Conservation (phyloP, 2,329 filamentous ascomycete species). For the Botrytis porri region DNA sequence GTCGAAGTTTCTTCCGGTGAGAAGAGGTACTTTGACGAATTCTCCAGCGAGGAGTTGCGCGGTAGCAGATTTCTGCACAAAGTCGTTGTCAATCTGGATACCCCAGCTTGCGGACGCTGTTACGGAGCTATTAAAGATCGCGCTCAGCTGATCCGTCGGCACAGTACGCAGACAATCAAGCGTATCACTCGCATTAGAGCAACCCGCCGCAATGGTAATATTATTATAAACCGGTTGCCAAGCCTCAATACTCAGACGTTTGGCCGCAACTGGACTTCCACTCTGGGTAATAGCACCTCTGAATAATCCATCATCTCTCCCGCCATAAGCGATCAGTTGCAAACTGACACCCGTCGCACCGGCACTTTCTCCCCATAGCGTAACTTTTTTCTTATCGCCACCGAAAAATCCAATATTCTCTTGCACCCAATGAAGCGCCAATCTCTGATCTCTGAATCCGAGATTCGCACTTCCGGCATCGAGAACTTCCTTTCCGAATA, state of each 20-base stretch:
- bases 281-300: constrained; percentile 51
- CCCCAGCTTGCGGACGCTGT: constrained; percentile 40
- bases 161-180: constrained; percentile 37
- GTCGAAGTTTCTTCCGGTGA: constrained; percentile 63
- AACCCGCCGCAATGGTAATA: constrained; percentile 38
- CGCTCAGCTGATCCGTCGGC: constrained; percentile 44
- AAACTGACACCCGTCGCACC: constrained; percentile 44
- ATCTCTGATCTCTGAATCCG: constrained; percentile 44
- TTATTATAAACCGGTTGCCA: constrained; percentile 28
- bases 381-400: constrained; percentile 43
- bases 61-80: constrained; percentile 51
- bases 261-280: constrained; percentile 38
- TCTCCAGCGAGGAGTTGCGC: constrained; percentile 53
- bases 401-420: constrained; percentile 45
- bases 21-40: constrained; percentile 62
- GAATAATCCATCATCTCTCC: constrained; percentile 53
- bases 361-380: constrained; percentile 39
- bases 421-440: constrained; percentile 44
- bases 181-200: constrained; percentile 22
- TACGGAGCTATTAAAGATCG: constrained; percentile 42
- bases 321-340: constrained; percentile 48
- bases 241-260: background rate
- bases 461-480: constrained; percentile 45
- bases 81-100: constrained; percentile 53
- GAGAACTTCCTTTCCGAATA: constrained; percentile 40